Base-by-base conservation (phyloP, 768 basidiomycete genomes). In the Suillus decipiens region DNA sequence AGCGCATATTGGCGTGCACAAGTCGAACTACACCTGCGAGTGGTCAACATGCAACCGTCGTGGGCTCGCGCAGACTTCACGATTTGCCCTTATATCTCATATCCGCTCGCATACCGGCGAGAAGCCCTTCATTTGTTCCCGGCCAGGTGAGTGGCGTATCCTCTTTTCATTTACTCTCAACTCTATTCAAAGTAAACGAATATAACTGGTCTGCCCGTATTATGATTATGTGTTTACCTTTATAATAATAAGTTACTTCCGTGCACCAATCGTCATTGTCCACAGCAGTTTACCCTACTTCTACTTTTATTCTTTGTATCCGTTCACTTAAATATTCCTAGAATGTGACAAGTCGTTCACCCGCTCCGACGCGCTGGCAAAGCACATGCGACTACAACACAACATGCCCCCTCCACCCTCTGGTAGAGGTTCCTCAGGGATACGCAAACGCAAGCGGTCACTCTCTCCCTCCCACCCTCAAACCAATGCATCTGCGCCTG, bases 271-370 rank as follows among this genome's bases (percentile, higher is more conserved):
- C 41, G 59, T 14, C 37, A 39, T 17, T 54, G 7, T 61, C 3
- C 6, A 22, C 8, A 10, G 6, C 17, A 7, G 43, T 59, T 31
- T 7, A 36, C 6, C 1, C 22, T 36, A 28, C 2, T 36, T 39
- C 19, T 39, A 8, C 8, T 37, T 31, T 0, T 28, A 28, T 28
- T 17, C 4, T 53, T 22, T 33, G 7, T 17, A 15, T 10, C 5
- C 5, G 8, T 39, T 11, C 3, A 41, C 56, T 41, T 9, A 22
- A 19, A 36, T 43, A 2, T 24, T 41, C 1, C 22, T 22, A 96
- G 95, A 95, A 78, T 98, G 96, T 72, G 93, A 93, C 80, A 95
- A 94, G 70, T 90, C 92, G 0, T 98, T 98, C 76, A 95, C 95
- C 10, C 93, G 95, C 48, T 94, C 94, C 1, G 95, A 97, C 76